Conservation (phyloP, 495 filamentous ascomycete species). For the Beverwykella pulmonaria region DNA sequence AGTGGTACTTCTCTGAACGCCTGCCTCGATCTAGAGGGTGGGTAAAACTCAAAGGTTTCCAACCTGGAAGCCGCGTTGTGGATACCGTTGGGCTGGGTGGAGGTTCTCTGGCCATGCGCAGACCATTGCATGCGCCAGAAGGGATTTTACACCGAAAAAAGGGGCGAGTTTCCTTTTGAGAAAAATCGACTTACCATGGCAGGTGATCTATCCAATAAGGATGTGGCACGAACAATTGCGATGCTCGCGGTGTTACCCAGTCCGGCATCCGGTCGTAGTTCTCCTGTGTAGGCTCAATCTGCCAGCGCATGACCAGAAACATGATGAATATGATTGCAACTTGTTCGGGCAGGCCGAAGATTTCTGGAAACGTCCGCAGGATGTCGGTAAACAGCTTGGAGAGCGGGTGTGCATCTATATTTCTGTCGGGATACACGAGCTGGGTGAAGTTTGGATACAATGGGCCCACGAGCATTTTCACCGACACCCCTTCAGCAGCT, state of each 20-base stretch:
- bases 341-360: conserved; percentile 70
- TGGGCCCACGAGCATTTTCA: conserved; percentile 68
- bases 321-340: conserved; percentile 77
- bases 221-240: conserved; percentile 65
- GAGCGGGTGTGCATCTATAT: conserved; percentile 63
- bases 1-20: not conserved
- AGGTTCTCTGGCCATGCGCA: too few species aligned
- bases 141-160: not conserved
- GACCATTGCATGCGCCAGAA: too few species aligned
- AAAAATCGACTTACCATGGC: conserved; percentile 55
- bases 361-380: conserved; percentile 70
- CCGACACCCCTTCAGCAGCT: conserved; percentile 61
- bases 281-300: conserved; percentile 70
- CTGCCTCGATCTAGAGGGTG: too few species aligned
- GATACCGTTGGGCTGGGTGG: too few species aligned
- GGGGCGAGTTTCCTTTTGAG: not conserved
- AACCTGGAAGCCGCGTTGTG: too few species aligned
- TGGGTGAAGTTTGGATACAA: conserved; percentile 75
- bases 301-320: conserved; percentile 85
- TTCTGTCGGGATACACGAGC: conserved; percentile 67
- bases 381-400: conserved; percentile 85
- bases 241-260: conserved; percentile 63
- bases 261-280: conserved; percentile 73
- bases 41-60: too few species aligned
- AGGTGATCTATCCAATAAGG: conserved; percentile 79